Evolutionary conservation across 2,329 filamentous ascomycete species (phyloP).

Genomic region (Didymella lethalis): DNA sequence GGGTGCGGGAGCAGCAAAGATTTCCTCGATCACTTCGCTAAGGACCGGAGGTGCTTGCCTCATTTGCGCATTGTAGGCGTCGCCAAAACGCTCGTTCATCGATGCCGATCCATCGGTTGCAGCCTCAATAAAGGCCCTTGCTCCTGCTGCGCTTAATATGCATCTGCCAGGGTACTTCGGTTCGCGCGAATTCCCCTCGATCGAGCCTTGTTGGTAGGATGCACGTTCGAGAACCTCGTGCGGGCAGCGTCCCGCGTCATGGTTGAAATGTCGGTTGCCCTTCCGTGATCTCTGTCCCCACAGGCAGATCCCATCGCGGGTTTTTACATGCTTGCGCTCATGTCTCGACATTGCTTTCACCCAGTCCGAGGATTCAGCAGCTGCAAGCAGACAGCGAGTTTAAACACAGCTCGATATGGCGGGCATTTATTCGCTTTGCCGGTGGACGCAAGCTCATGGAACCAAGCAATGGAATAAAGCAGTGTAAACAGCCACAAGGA

Average conservation of each 20-base stretch:
- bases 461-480: too few relatives aligned
- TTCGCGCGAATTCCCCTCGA: conserved; percentile 9
- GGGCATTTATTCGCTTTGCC: too few relatives aligned
- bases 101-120: conserved; percentile 15
- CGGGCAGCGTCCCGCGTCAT: conserved; percentile 1
- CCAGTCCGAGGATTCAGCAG: too few relatives aligned
- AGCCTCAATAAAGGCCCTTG: not conserved
- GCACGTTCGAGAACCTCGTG: conserved; percentile 28
- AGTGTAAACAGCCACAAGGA: too few relatives aligned
- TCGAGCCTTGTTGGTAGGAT: conserved; percentile 6
- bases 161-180: conserved; percentile 1
- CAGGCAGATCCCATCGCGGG: too few relatives aligned
- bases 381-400: too few relatives aligned
- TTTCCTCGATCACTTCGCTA: conserved; percentile 8
- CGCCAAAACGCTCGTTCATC: conserved; percentile 7
- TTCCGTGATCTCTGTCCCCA: too few relatives aligned
- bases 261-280: not conserved
- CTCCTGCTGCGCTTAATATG: conserved; percentile 2
- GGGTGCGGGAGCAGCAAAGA: conserved; percentile 7
- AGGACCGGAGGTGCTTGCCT: conserved; percentile 16
- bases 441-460: too few relatives aligned
- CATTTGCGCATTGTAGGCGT: conserved; percentile 10
- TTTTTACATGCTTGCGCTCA: too few relatives aligned
- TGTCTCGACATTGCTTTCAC: too few relatives aligned
- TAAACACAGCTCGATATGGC: too few relatives aligned